phyloP scores from a whole-genome alignment of 768 basidiomycete species.

The Naganishia randhawae region DNA sequence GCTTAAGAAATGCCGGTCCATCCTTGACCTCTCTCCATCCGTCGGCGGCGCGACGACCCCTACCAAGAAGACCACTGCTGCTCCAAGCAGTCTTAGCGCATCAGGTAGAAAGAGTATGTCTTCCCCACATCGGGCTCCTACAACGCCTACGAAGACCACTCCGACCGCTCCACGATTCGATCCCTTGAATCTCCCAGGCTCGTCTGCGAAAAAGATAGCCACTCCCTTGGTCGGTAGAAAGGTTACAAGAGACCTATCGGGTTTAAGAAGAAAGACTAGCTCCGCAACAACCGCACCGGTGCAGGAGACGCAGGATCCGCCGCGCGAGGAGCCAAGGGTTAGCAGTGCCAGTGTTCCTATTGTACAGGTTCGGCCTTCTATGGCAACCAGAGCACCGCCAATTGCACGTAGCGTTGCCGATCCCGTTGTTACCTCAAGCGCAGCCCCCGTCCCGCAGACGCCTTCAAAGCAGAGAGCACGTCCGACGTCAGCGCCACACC shows the following conservation, averaged over 20 bases:
- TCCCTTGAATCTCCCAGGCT: slow-evolving; percentile 10
- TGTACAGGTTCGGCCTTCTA: background rate
- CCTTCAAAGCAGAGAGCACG: background rate
- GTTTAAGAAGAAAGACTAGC: background rate
- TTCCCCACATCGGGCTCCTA: background rate
- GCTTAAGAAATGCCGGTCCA: background rate
- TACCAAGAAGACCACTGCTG: background rate
- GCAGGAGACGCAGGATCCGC: background rate
- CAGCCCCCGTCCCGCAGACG: background rate
- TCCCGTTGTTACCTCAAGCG: background rate
- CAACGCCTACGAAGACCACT: background rate
- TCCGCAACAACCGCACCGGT: background rate
- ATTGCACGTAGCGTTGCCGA: background rate
- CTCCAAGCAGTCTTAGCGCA: background rate
- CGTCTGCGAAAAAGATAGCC: slow-evolving; percentile 12
- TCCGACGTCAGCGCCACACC: background rate
- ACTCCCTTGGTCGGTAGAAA: background rate
- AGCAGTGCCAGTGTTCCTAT: background rate
- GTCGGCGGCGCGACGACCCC: background rate
- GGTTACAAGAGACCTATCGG: slow-evolving; percentile 14
- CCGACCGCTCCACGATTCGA: background rate
- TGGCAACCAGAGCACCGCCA: background rate
- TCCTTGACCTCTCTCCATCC: background rate
- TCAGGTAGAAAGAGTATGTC: slow-evolving; percentile 14
- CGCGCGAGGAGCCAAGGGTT: background rate